Conservation (phyloP, 148 eudicot genomes). For the Vaccinium macrocarpon region DNA sequence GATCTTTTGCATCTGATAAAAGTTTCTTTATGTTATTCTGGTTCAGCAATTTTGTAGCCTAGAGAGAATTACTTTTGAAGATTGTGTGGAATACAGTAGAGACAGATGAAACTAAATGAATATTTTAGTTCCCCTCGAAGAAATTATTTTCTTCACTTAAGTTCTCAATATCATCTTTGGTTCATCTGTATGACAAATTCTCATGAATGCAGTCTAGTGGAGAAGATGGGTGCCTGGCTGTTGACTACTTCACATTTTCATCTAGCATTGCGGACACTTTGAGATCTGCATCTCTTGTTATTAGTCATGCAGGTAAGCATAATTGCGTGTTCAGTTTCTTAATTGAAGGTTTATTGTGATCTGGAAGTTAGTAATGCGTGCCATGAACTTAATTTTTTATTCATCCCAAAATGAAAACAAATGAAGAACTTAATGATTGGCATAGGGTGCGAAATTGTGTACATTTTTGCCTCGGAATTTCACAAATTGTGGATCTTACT, state of each 20-base stretch:
- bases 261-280: conserved; percentile 74
- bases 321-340: neutral
- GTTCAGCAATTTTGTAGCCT: neutral
- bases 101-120: neutral
- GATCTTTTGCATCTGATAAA: neutral
- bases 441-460: neutral
- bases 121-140: neutral
- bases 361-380: neutral
- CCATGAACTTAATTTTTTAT: neutral
- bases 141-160: neutral
- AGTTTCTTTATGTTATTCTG: neutral
- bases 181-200: neutral
- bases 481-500: no score
- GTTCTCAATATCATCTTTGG: neutral
- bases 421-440: neutral
- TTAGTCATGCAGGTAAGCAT: conserved; percentile 87
- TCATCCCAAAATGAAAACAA: neutral
- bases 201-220: conserved; percentile 52
- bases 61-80: neutral
- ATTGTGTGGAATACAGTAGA: neutral
- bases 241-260: conserved; percentile 84
- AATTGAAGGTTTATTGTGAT: neutral
- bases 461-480: no score
- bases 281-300: conserved; percentile 85
- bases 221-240: conserved; percentile 60